These are phyloP conservation scores for Paraphoma sp. DNA, from an alignment of 2,329 filamentous ascomycete species.

Conservation along the genomic window DNA sequence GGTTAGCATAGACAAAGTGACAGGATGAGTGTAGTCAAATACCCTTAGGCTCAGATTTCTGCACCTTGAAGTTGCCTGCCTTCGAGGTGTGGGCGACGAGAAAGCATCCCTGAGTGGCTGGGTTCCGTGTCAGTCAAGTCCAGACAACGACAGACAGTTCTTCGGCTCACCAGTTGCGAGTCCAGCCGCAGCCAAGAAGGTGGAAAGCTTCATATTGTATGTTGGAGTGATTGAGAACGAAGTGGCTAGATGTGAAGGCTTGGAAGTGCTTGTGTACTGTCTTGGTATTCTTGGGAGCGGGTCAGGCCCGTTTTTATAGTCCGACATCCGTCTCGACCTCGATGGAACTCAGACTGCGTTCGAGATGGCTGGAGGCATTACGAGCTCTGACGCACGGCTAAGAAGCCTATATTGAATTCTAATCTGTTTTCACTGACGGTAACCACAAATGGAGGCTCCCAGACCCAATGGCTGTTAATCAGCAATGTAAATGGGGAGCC, in stretches of 20 bases:
- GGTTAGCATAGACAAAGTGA: not conserved
- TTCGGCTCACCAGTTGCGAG: not conserved
- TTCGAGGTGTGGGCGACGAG: not conserved
- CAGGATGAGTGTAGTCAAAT: not conserved
- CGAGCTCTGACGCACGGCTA: too few species aligned
- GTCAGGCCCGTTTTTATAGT: not conserved
- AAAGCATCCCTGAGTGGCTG: not conserved
- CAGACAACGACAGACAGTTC: not conserved
- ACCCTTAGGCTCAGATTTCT: not conserved
- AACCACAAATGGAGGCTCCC: too few species aligned
- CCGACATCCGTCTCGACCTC: not conserved
- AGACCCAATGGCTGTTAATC: too few species aligned
- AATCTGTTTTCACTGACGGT: too few species aligned
- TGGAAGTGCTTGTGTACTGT: not conserved
- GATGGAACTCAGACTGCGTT: not conserved
- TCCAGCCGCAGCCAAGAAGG: not conserved
- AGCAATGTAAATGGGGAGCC: too few species aligned
- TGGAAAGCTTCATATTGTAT: not conserved
- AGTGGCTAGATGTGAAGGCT: not conserved
- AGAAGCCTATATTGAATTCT: too few species aligned
- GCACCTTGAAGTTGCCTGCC: not conserved
- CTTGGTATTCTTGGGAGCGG: not conserved
- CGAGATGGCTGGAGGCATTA: not conserved
- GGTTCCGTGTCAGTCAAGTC: not conserved
- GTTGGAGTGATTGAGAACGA: not conserved